A percentile compares a stretch with the other conserved stretches of the same genome.
Evolutionary conservation across 2,329 filamentous ascomycete genomes (phyloP).

Genomic region (Lasiodiplodia gonubiensis): DNA sequence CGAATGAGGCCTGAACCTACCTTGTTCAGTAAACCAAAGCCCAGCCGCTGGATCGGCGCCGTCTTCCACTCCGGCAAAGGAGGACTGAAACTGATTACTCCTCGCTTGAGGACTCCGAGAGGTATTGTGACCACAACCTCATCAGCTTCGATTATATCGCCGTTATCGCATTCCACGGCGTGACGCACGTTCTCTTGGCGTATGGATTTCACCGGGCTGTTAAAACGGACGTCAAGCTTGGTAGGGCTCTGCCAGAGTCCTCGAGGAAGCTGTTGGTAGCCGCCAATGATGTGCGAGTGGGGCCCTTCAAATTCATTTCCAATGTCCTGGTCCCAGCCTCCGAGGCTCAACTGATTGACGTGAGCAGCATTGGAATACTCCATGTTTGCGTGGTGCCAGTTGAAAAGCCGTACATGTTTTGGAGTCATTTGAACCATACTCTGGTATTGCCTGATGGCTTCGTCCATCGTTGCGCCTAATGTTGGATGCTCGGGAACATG

Average conservation of each 20-base stretch:
- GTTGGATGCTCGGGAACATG: slow-evolving; percentile 69
- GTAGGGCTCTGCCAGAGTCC: slow-evolving; percentile 80
- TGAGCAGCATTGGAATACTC: slow-evolving; percentile 97
- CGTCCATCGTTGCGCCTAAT: slow-evolving; percentile 88
- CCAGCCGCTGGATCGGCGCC: slow-evolving; percentile 79
- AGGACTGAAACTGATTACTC: slow-evolving; percentile 82
- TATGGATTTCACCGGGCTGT: slow-evolving; percentile 74
- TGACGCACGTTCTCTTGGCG: slow-evolving; percentile 60
- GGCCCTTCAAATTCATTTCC: slow-evolving; percentile 97
- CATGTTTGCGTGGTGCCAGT: slow-evolving; percentile 98
- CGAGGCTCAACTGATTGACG: slow-evolving; percentile 82
- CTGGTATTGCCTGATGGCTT: slow-evolving; percentile 87
- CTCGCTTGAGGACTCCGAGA: slow-evolving; percentile 88
- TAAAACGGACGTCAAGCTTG: slow-evolving; percentile 76
- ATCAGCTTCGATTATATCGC: slow-evolving; percentile 79
- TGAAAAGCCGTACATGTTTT: slow-evolving; percentile 87
- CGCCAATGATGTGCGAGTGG: slow-evolving; percentile 91
- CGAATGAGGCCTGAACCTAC: slow-evolving; percentile 41
- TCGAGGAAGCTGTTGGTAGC: slow-evolving; percentile 91
- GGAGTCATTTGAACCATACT: slow-evolving; percentile 80
- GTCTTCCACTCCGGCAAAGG: slow-evolving; percentile 86
- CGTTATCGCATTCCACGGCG: slow-evolving; percentile 74
- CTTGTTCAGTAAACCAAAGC: slow-evolving; percentile 95
- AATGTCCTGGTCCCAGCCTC: slow-evolving; percentile 95
- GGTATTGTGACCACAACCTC: slow-evolving; percentile 89